These are phyloP conservation scores for Coemansia sp. DNA, from an alignment of 192 early-diverging fungal genomes.

Conservation along the genomic window DNA sequence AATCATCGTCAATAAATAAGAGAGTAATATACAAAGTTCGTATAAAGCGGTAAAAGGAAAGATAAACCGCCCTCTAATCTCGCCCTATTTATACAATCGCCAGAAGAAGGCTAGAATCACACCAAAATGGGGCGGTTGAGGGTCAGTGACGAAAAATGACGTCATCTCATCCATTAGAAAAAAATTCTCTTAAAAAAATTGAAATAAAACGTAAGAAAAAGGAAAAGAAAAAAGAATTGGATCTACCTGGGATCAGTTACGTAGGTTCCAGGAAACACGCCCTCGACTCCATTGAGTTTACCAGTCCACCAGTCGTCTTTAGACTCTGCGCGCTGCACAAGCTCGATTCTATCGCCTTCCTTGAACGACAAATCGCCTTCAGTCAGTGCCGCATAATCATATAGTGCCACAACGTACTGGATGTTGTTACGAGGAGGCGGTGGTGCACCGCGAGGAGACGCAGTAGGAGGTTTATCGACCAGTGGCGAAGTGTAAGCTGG, in stretches of 20 bases:
- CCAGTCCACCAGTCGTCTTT: slow-evolving; percentile 86
- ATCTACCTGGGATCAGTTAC: slow-evolving; percentile 39
- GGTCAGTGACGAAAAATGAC: not conserved
- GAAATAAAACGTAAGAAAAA: slow-evolving; percentile 7
- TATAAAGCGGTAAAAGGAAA: not conserved
- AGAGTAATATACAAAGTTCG: not conserved
- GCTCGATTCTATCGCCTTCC: slow-evolving; percentile 71
- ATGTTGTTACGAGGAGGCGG: slow-evolving; percentile 45
- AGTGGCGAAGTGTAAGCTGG: slow-evolving; percentile 22
- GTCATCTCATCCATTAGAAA: not conserved
- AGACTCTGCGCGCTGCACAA: slow-evolving; percentile 62
- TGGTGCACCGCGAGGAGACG: slow-evolving; percentile 12
- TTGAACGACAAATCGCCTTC: slow-evolving; percentile 72
- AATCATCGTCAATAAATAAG: not conserved
- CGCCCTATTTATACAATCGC: not conserved
- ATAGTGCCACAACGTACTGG: slow-evolving; percentile 68
- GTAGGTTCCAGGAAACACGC: slow-evolving; percentile 73
- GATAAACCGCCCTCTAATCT: not conserved
- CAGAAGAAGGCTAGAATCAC: not conserved
- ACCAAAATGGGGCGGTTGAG: not conserved
- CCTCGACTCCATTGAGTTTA: slow-evolving; percentile 59
- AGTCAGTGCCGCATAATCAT: slow-evolving; percentile 76
- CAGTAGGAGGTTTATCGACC: not conserved
- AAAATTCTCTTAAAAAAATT: not conserved
- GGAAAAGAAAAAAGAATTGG: not conserved